A percentile compares a stretch with the other conserved stretches of the same genome.
Evolutionary conservation across 83 land plant genomes (phyloP).

Genomic region (Diphasiastrum complanatum): DNA sequence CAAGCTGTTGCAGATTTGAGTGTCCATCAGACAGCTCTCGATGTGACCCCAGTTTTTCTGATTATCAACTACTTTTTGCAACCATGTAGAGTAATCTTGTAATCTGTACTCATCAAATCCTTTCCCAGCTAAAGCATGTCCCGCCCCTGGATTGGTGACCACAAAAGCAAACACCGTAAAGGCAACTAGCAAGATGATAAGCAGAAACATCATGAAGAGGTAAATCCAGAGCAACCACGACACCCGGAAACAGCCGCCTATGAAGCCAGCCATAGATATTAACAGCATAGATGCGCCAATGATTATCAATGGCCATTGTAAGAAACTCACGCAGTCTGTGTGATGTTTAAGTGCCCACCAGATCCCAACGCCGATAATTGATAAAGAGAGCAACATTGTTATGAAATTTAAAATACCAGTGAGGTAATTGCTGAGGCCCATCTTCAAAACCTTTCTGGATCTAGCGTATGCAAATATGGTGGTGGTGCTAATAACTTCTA

Average conservation of each 20-base stretch:
- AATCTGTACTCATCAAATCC: slow-evolving; percentile 38
- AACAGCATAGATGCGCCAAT: slow-evolving; percentile 37
- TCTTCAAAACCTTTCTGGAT: too few relatives aligned
- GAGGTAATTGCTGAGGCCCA: slow-evolving; percentile 20
- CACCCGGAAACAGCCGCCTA: slow-evolving; percentile 38
- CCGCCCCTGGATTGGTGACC: slow-evolving; percentile 36
- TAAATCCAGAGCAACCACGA: slow-evolving; percentile 32
- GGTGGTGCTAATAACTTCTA: too few relatives aligned
- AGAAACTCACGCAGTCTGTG: slow-evolving; percentile 38
- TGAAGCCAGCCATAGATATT: slow-evolving; percentile 35
- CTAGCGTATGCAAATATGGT: too few relatives aligned
- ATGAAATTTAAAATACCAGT: slow-evolving; percentile 37
- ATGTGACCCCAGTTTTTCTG: slow-evolving; percentile 43
- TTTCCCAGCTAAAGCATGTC: slow-evolving; percentile 32
- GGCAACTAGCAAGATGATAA: slow-evolving; percentile 31
- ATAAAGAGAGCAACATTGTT: slow-evolving; percentile 41
- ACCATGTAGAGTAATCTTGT: slow-evolving; percentile 42
- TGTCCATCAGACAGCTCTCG: slow-evolving; percentile 33
- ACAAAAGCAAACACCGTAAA: slow-evolving; percentile 36
- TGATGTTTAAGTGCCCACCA: slow-evolving; percentile 37
- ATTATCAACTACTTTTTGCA: slow-evolving; percentile 28
- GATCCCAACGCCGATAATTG: slow-evolving; percentile 49
- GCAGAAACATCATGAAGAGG: slow-evolving; percentile 39
- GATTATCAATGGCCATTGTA: slow-evolving; percentile 44
- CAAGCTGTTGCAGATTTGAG: slow-evolving; percentile 30